Base-by-base conservation (phyloP, 2,329 filamentous ascomycete species). In the Myriosclerotinia curreyana region DNA sequence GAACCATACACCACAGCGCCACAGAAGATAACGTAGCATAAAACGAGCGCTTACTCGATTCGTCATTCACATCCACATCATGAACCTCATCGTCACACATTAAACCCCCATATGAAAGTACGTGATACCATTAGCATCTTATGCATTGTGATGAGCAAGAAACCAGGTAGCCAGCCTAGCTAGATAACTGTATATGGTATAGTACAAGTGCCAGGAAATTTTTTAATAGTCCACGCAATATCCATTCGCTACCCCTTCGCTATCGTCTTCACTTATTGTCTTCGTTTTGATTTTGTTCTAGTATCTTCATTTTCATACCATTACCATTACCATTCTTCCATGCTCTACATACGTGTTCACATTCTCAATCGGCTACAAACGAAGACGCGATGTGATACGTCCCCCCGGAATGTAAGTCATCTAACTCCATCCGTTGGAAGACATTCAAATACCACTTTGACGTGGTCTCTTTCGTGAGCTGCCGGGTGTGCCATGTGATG, bases 401-500 rank as follows among this genome's bases (percentile, higher is more conserved):
- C 20, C 11, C 12, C 22, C 31, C 5, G 20, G n/a, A 36, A 49
- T 28, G 46, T 9, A 36, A 53, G 17, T 14, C 17, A 52, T 31
- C 2, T 11, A 22, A 22, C 25, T 44, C 20, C 7, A 59, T 9
- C 11, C 22, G 28, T 48, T 9, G 28, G 7, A 22, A 48, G 7
- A 2, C 28, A 6, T 3, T 58, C 66, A 71, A 48, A 71, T 66
- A 3, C 65, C 68, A 52, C 63, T 56, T 28, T 65, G 58, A 25
- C 84, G 79, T 4, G 82, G 76, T 38, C 85, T 80, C 75, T 87
- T 87, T 73, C 84, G 82, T 9, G 75, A 80, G 72, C 82, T 84
- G 69, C 77, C 75, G 4, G 75, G 70, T 28, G 56, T 59, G 12
- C 74, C 75, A 5, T 65, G 61, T 8, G 83, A 81, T 62, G 85